Percentiles rank a stretch among this genome's conserved stretches.
Conservation (phyloP, 768 basidiomycete species). For the Pholiota molesta region DNA sequence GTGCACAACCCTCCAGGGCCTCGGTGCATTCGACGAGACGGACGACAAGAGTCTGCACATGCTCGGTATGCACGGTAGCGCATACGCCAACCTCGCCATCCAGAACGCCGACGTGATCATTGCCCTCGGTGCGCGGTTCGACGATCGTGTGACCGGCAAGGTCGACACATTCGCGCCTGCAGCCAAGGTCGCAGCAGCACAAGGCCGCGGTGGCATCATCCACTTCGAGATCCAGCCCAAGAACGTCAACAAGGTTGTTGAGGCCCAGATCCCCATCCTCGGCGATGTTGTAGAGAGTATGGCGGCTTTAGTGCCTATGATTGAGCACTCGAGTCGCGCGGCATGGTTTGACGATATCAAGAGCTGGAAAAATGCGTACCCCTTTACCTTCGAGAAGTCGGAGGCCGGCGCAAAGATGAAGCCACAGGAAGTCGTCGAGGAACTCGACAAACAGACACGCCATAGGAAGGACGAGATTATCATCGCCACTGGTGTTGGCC, state of each 20-base stretch:
- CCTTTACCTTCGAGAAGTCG: conserved; percentile 84
- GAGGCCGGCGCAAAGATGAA: conserved; percentile 74
- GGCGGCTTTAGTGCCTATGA: conserved; percentile 78
- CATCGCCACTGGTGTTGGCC: conserved; percentile 93
- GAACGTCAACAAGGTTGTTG: conserved; percentile 98
- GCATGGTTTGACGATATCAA: conserved; percentile 87
- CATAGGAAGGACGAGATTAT: conserved; percentile 86
- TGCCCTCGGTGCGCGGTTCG: conserved; percentile 94
- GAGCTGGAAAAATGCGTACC: conserved; percentile 84
- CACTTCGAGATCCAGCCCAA: conserved; percentile 99
- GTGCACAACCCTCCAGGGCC: conserved; percentile 94
- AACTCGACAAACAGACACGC: conserved; percentile 80
- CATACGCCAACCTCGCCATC: conserved; percentile 98
- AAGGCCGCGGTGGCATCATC: conserved; percentile 94
- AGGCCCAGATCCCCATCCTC: conserved; percentile 91
- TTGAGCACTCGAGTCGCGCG: conserved; percentile 62
- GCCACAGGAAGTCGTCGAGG: conserved; percentile 96
- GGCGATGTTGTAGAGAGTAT: conserved; percentile 92
- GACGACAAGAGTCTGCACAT: conserved; percentile 89
- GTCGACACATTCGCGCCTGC: conserved; percentile 89
- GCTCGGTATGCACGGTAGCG: conserved; percentile 98
- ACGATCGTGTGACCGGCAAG: conserved; percentile 97
- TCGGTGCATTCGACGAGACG: conserved; percentile 94
- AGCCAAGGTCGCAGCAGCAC: conserved; percentile 80
- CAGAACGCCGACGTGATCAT: conserved; percentile 98